These are phyloP conservation scores for Clarireedia monteithiana DNA, from an alignment of 2,329 filamentous ascomycete genomes.

Conservation along the genomic window DNA sequence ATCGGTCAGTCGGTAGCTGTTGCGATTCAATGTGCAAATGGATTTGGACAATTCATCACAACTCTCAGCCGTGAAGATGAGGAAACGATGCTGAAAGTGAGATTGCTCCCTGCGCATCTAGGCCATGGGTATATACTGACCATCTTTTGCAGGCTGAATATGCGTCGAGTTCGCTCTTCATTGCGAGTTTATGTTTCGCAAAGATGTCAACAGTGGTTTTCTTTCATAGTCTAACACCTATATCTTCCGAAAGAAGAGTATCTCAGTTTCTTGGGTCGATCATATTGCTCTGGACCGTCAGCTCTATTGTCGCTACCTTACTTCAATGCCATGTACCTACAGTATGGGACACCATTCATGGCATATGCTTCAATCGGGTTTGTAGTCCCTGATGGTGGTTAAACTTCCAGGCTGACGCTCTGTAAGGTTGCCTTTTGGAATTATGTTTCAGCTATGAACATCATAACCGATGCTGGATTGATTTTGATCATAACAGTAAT, in stretches of 20 bases:
- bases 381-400: not conserved
- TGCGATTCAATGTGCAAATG: slow-evolving; percentile 7
- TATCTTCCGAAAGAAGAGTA: not conserved
- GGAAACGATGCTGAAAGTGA: slow-evolving; percentile 1
- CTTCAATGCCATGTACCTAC: slow-evolving; percentile 3
- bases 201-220: slow-evolving; percentile 1
- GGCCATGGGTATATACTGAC: not conserved
- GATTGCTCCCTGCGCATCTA: not conserved
- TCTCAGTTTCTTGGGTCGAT: not conserved
- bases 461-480: slow-evolving; percentile 2
- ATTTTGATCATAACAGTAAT: slow-evolving; percentile 1
- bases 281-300: slow-evolving; percentile 6
- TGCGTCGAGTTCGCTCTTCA: not conserved
- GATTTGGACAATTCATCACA: not conserved
- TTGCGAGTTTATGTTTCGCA: slow-evolving; percentile 1
- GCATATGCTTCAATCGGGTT: slow-evolving; percentile 5
- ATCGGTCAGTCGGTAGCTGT: slow-evolving; percentile 1
- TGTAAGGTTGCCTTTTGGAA: slow-evolving; percentile 5
- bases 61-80: not conserved
- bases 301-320: not conserved
- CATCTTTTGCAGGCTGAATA: not conserved
- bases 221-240: not conserved
- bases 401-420: not conserved
- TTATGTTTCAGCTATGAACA: not conserved
- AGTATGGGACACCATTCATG: slow-evolving; percentile 2